phyloP scores from a whole-genome alignment of 305 asterid genomes.

The Striga hermonthica region DNA sequence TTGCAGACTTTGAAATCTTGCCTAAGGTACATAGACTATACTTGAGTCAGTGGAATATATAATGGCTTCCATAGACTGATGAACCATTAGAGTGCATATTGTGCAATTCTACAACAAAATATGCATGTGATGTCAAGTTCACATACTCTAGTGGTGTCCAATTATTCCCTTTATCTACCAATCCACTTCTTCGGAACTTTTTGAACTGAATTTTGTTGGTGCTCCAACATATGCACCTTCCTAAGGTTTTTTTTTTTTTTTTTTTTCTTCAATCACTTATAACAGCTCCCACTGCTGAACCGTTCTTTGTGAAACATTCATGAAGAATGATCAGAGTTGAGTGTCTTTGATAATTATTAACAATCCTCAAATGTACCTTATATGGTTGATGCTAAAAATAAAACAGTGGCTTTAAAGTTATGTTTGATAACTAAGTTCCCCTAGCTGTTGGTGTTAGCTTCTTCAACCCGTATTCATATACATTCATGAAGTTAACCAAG shows the following conservation, averaged over 20 bases:
- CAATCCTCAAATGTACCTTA: neutral
- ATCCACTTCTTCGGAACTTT: neutral
- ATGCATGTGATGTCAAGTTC: conserved; percentile 7
- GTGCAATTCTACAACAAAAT: neutral
- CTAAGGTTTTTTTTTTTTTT: too few species aligned
- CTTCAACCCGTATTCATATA: neutral
- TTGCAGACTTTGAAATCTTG: neutral
- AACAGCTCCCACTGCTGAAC: neutral
- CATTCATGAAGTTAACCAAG: neutral
- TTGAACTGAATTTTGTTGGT: neutral
- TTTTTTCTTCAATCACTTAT: too few species aligned
- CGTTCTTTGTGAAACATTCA: neutral
- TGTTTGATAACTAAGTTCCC: neutral
- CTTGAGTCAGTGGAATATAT: conserved; percentile 9
- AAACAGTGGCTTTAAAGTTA: neutral
- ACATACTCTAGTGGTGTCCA: conserved; percentile 4
- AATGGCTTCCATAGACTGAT: neutral
- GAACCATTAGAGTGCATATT: conserved; percentile 6
- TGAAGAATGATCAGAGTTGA: neutral
- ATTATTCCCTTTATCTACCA: neutral
- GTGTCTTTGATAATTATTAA: neutral
- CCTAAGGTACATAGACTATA: neutral
- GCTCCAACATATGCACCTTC: neutral
- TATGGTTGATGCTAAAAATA: neutral
- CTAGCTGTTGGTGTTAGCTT: neutral